A percentile compares a stretch with the other conserved stretches of the same genome.
These are phyloP conservation scores for Lactifluus piperatus DNA, from an alignment of 768 basidiomycete genomes.

Conservation along the genomic window DNA sequence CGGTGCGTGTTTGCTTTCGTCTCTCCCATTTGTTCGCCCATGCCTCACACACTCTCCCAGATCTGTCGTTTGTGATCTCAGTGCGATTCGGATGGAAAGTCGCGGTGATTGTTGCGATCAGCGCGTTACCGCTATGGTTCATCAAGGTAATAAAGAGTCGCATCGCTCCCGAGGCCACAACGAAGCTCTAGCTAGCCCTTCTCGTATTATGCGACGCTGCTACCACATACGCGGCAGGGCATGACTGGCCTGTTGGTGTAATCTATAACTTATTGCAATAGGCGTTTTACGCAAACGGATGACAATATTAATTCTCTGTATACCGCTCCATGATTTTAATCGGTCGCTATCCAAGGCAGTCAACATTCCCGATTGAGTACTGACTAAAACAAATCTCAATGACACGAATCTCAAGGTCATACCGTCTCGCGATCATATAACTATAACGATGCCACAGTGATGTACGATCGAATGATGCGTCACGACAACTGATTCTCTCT, in stretches of 20 bases:
- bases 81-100: conserved; percentile 89
- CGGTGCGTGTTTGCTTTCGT: conserved; percentile 43
- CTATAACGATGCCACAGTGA: too few relatives aligned
- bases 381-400: too few relatives aligned
- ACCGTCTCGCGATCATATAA: too few relatives aligned
- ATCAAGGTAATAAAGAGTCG: conserved; percentile 81
- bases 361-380: not conserved
- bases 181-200: conserved; percentile 67
- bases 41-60: conserved; percentile 31
- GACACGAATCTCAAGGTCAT: too few relatives aligned
- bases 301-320: not conserved
- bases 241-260: not conserved
- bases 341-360: not conserved
- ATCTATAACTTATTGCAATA: conserved; percentile 9
- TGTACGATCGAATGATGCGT: too few relatives aligned
- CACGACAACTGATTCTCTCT: too few relatives aligned
- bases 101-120: conserved; percentile 89
- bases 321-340: not conserved
- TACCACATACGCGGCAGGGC: not conserved
- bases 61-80: conserved; percentile 88
- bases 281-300: not conserved
- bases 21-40: not conserved
- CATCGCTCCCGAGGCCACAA: conserved; percentile 87
- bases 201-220: not conserved
- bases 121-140: conserved; percentile 84